These are phyloP conservation scores for Colletotrichum liaoningense DNA, from an alignment of 2,329 filamentous ascomycete genomes.

Conservation along the genomic window DNA sequence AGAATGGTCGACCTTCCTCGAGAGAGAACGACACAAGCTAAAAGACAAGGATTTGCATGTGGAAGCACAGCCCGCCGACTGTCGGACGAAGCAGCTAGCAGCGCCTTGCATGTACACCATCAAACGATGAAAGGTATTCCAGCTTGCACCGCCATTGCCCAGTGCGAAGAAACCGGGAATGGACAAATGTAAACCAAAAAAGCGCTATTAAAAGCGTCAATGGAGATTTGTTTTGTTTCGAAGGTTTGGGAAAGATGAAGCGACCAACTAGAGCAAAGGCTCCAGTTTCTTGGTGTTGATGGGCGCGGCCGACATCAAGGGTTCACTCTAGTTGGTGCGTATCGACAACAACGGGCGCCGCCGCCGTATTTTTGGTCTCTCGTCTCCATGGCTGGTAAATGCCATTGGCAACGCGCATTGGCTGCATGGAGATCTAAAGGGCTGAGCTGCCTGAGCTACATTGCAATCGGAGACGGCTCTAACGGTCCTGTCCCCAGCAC, in stretches of 20 bases:
- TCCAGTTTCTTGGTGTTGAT: not conserved
- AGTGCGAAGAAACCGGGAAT: not conserved
- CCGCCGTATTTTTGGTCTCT: conserved; percentile 3
- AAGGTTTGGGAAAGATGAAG: not conserved
- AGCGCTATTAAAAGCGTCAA: not conserved
- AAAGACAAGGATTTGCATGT: conserved; percentile 29
- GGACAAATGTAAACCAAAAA: not conserved
- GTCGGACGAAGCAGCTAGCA: conserved; percentile 33
- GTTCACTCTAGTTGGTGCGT: conserved; percentile 11
- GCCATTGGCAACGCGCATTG: conserved; percentile 9
- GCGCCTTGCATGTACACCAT: conserved; percentile 13
- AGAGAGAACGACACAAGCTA: not conserved
- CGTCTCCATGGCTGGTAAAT: not conserved
- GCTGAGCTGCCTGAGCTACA: conserved; percentile 18
- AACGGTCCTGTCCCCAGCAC: conserved; percentile 13
- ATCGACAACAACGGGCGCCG: conserved; percentile 6
- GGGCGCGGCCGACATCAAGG: not conserved
- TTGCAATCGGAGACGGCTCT: not conserved
- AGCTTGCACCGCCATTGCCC: not conserved
- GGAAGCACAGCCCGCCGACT: conserved; percentile 15
- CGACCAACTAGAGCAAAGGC: not conserved
- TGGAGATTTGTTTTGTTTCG: not conserved
- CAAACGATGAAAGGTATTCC: not conserved
- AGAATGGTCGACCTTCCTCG: not conserved
- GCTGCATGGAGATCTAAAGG: conserved; percentile 13